Base-by-base conservation (phyloP, 2,329 filamentous ascomycete genomes). In the Alternaria tenuissima region DNA sequence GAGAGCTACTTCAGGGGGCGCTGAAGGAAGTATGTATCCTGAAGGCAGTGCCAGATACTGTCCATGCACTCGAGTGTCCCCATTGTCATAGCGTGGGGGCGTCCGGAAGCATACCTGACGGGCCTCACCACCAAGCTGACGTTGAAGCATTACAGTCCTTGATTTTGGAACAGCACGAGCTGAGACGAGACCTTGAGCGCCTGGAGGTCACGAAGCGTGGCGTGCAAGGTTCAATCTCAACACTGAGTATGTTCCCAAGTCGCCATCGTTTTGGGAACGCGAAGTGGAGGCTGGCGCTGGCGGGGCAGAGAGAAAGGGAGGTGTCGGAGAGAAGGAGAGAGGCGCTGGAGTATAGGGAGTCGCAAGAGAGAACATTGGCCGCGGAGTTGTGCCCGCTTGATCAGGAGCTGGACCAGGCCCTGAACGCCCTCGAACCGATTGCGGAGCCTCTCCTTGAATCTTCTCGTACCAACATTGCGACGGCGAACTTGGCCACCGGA, bases 181-280 rank as follows among this genome's bases (percentile, higher is more conserved):
- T 59, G 56, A 43, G 36, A 24, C 43, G 36, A 16, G 51, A 59
- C 30, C 32, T 59, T 3, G 56, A 49, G 43, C 51, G 56, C 22
- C 51, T 59, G 2, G 51, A 47, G 18, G 36, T n/a, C 3, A 12
- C 36, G 22, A 5, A 36, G 26, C 49, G 42, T 49, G 46, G 30
- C n/a, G 5, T 49, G 24, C 30, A 30, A 9, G 11, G 20, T 2
- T 49, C 30, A 0, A n/a, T 49, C 20, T 49, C 46, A n/a, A 49
- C 46, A 3, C 8, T 49, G 8, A 14, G 11, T n/a, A 11, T 2
- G 1, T 32, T 49, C 14, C 46, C 46, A 11, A 38, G 16, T n/a
- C 30, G 20, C 1, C 14, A 55, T 20, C 34, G 11, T 54, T 14
- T 1, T 4, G 46, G 32, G 20, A 49, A 49, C 18, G 14, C 16